These are phyloP conservation scores for Microbotryum violaceum DNA, from an alignment of 1,284 basidiomycete species.

Conservation along the genomic window DNA sequence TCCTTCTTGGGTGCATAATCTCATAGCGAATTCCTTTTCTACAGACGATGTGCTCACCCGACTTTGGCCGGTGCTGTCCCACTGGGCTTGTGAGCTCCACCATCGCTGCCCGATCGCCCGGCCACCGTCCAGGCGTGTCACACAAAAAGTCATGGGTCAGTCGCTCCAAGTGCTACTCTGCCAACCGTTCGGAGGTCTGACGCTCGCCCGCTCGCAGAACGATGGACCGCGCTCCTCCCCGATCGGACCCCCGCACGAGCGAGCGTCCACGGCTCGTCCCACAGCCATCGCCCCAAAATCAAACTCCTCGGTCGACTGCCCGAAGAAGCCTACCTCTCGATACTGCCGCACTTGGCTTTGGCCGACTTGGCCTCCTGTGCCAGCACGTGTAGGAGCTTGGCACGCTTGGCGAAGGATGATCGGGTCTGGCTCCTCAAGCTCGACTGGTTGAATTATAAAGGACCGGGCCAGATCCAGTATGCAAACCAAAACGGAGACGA, in stretches of 20 bases:
- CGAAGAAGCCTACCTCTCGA: slow-evolving; percentile 61
- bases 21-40: no score
- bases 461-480: slow-evolving; percentile 16
- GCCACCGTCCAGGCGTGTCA: no score
- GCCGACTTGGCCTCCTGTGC: slow-evolving; percentile 65
- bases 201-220: slow-evolving; percentile 9
- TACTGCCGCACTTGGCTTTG: slow-evolving; percentile 64
- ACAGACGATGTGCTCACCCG: no score
- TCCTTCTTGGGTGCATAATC: no score
- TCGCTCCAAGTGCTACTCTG: no score
- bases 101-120: no score
- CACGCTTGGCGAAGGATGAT: slow-evolving; percentile 60
- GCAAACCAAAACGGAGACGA: background rate
- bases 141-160: no score
- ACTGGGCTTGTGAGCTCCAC: no score
- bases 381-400: slow-evolving; percentile 48
- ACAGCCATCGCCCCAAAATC: background rate
- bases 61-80: no score
- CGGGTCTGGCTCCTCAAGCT: slow-evolving; percentile 56
- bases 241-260: slow-evolving; percentile 2
- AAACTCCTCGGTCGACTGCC: slow-evolving; percentile 63
- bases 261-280: background rate
- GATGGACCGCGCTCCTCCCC: slow-evolving; percentile 30
- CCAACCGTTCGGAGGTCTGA: no score
- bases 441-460: slow-evolving; percentile 20